Percentiles rank a stretch among this genome's conserved stretches.
Evolutionary conservation across 2,329 filamentous ascomycete genomes (phyloP).

Genomic region (Nemania serpens): DNA sequence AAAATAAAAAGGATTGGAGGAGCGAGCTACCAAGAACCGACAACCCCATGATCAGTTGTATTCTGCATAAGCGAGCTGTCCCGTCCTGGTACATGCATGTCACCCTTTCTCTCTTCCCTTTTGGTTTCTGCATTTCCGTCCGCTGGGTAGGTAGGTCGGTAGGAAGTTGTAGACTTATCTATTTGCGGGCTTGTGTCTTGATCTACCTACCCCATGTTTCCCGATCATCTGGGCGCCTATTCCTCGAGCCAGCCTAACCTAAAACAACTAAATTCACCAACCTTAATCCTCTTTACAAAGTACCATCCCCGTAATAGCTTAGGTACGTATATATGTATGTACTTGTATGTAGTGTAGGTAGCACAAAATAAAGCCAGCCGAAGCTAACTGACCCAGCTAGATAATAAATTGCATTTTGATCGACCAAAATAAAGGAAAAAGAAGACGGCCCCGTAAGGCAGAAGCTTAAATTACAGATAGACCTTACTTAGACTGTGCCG

Average conservation of each 20-base stretch:
- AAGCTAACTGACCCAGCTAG: not conserved
- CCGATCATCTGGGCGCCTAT: not conserved
- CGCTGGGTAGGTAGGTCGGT: too few species aligned
- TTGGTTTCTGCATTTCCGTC: not conserved
- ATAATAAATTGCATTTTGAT: constrained; percentile 1
- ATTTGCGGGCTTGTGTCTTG: too few species aligned
- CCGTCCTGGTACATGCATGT: not conserved
- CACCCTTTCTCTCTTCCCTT: not conserved
- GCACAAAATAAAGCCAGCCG: not conserved
- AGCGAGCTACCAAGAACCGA: too few species aligned
- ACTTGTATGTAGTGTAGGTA: too few species aligned
- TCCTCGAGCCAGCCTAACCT: too few species aligned
- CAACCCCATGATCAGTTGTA: not conserved
- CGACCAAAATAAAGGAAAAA: not conserved
- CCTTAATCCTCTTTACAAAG: not conserved
- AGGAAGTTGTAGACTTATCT: too few species aligned
- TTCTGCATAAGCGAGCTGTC: constrained; percentile 1
- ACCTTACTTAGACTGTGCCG: constrained; percentile 2
- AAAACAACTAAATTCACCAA: not conserved
- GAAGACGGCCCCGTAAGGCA: not conserved
- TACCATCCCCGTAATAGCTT: too few species aligned
- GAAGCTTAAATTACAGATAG: not conserved
- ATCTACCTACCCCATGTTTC: constrained; percentile 20
- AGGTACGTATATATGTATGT: too few species aligned
- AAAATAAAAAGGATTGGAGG: not conserved